These are phyloP conservation scores for Thalassiosira mediterranea DNA, from an alignment of 352 stramenopile genomes.

Conservation along the genomic window DNA sequence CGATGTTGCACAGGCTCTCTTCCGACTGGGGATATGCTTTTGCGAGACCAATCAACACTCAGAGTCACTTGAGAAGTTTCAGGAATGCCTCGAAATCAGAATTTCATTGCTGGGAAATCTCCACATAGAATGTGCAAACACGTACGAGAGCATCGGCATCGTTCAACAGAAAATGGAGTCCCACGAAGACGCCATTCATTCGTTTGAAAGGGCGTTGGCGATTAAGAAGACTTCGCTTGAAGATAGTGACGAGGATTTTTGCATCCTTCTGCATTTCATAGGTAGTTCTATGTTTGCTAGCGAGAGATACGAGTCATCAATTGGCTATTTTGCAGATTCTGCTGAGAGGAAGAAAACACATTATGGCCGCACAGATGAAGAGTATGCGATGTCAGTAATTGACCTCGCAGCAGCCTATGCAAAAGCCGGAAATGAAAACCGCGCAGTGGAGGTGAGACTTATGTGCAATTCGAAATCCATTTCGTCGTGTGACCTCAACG, in stretches of 20 bases:
- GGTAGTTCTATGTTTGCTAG: slow-evolving; percentile 55
- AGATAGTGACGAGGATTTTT: slow-evolving; percentile 61
- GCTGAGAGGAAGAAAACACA: slow-evolving; percentile 50
- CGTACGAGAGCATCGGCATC: slow-evolving; percentile 71
- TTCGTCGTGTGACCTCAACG: no score
- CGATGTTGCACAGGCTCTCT: slow-evolving; percentile 63
- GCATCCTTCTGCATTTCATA: slow-evolving; percentile 62
- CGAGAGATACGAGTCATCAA: slow-evolving; percentile 35
- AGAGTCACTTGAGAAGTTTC: slow-evolving; percentile 59
- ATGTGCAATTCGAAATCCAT: neutral
- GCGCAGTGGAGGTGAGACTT: slow-evolving; percentile 55
- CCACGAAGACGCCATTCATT: slow-evolving; percentile 63
- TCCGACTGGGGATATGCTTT: slow-evolving; percentile 62
- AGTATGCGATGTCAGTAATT: slow-evolving; percentile 61
- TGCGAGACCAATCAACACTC: slow-evolving; percentile 62
- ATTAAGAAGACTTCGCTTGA: slow-evolving; percentile 60
- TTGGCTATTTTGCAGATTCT: slow-evolving; percentile 53
- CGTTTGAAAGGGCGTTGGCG: slow-evolving; percentile 64
- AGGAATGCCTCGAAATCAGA: slow-evolving; percentile 59
- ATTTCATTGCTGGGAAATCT: slow-evolving; percentile 47
- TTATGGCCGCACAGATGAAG: slow-evolving; percentile 47
- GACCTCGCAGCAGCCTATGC: slow-evolving; percentile 58
- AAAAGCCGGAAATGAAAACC: slow-evolving; percentile 54
- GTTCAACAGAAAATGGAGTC: slow-evolving; percentile 64
- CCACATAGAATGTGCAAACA: slow-evolving; percentile 61